Conservation (phyloP, 2,329 filamentous ascomycete genomes). For the Alternaria brassicicola region DNA sequence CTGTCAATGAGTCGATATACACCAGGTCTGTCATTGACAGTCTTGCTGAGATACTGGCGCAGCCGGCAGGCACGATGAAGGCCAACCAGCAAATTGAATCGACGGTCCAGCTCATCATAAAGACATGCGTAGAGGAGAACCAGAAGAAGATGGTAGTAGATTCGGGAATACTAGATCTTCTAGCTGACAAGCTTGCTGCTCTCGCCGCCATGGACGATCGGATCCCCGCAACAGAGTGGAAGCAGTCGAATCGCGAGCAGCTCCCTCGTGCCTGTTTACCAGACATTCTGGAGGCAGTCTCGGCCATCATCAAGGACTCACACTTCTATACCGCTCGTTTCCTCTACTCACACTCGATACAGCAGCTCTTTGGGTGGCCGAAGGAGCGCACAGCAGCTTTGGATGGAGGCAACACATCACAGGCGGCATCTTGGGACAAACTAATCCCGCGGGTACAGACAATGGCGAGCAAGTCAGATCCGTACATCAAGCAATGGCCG, state of each 20-base stretch:
- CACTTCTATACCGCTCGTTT: conserved; percentile 74
- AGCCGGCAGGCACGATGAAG: conserved; percentile 59
- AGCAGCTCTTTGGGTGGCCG: conserved; percentile 41
- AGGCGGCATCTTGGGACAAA: conserved; percentile 37
- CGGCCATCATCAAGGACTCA: conserved; percentile 78
- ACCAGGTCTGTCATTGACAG: conserved; percentile 64
- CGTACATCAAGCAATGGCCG: conserved; percentile 52
- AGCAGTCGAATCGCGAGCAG: conserved; percentile 26
- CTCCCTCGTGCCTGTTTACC: conserved; percentile 63
- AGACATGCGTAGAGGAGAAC: conserved; percentile 70
- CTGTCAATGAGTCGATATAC: conserved; percentile 61
- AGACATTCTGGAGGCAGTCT: conserved; percentile 76
- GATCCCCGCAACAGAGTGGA: conserved; percentile 23
- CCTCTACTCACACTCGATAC: conserved; percentile 52
- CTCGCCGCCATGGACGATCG: conserved; percentile 39
- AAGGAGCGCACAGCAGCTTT: conserved; percentile 31
- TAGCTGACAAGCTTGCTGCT: conserved; percentile 71
- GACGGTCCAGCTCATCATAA: conserved; percentile 63
- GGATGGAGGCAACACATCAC: conserved; percentile 25
- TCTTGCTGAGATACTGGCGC: conserved; percentile 69
- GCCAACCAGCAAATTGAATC: conserved; percentile 68
- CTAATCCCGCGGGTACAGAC: conserved; percentile 50
- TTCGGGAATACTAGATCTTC: conserved; percentile 75
- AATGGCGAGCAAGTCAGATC: conserved; percentile 47
- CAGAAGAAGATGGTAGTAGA: conserved; percentile 76